A percentile compares a stretch with the other conserved stretches of the same genome.
These are phyloP conservation scores for Silene uniflora DNA, from an alignment of 148 eudicot species.

Conservation along the genomic window DNA sequence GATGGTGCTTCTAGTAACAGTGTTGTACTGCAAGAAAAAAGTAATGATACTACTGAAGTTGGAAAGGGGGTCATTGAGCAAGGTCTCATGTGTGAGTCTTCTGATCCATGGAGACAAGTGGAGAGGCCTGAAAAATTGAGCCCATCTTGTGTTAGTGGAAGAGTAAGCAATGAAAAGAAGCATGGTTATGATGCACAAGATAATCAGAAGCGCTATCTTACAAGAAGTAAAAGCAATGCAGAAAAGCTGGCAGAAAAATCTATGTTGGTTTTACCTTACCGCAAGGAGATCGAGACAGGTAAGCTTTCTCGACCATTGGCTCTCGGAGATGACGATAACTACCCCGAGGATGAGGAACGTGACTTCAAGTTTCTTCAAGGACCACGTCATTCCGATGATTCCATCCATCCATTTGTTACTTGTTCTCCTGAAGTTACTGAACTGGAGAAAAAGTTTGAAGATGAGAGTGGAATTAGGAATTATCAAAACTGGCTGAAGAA, in stretches of 20 bases:
- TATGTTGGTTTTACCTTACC: slow-evolving; percentile 19
- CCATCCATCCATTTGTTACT: too few relatives aligned
- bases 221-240: slow-evolving; percentile 9
- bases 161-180: slow-evolving; percentile 20
- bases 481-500: not conserved
- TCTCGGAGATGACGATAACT: too few relatives aligned
- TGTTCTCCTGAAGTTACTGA: not conserved
- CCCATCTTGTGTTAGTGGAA: slow-evolving; percentile 1
- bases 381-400: too few relatives aligned
- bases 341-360: too few relatives aligned
- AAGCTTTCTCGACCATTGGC: too few relatives aligned
- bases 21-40: slow-evolving; percentile 1
- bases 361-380: too few relatives aligned
- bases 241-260: slow-evolving; percentile 1
- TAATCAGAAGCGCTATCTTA: slow-evolving; percentile 17
- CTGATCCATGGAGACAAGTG: slow-evolving; percentile 30
- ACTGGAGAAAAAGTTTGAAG: not conserved
- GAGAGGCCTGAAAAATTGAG: slow-evolving; percentile 19
- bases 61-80: slow-evolving; percentile 33
- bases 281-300: not conserved
- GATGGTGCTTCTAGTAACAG: slow-evolving; percentile 9
- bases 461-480: not conserved
- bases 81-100: slow-evolving; percentile 43
- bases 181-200: slow-evolving; percentile 10
- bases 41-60: not conserved